Evolutionary conservation across 805 yeast species (phyloP).

Genomic region (Starmerella bombi): DNA sequence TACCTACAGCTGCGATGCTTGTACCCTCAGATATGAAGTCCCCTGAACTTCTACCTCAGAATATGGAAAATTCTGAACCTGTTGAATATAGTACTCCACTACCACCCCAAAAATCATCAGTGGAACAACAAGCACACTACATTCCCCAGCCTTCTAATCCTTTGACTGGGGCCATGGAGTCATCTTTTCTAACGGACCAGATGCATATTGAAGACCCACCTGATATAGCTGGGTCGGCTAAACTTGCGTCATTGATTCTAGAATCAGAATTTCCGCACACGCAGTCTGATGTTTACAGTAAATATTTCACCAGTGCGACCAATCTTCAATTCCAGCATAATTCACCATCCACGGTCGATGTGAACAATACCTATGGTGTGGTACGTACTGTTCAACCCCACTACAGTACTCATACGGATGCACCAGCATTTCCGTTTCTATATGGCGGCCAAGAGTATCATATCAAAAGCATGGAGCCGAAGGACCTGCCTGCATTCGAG

Average conservation of each 20-base stretch:
- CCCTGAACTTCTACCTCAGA: too few species aligned
- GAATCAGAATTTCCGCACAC: neutral
- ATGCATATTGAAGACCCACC: neutral
- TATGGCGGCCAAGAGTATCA: slow-evolving; percentile 56
- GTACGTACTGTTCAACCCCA: slow-evolving; percentile 50
- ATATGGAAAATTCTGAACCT: too few species aligned
- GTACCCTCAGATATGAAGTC: too few species aligned
- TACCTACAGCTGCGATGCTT: slow-evolving; percentile 8
- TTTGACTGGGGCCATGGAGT: too few species aligned
- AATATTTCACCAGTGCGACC: neutral
- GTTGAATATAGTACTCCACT: too few species aligned
- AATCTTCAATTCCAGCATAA: slow-evolving; percentile 1
- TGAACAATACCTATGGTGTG: slow-evolving; percentile 34
- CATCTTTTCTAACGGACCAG: too few species aligned
- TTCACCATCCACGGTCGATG: slow-evolving; percentile 25
- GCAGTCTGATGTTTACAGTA: neutral
- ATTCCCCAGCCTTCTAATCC: too few species aligned
- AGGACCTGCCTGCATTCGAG: slow-evolving; percentile 25
- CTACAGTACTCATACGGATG: slow-evolving; percentile 42
- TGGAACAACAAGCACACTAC: too few species aligned
- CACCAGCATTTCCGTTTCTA: slow-evolving; percentile 40
- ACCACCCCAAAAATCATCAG: too few species aligned
- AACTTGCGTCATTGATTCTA: slow-evolving; percentile 5
- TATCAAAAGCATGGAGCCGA: slow-evolving; percentile 32
- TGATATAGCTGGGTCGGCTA: neutral